Conservation (phyloP, 352 stramenopile genomes). For the Pythium biforme region DNA sequence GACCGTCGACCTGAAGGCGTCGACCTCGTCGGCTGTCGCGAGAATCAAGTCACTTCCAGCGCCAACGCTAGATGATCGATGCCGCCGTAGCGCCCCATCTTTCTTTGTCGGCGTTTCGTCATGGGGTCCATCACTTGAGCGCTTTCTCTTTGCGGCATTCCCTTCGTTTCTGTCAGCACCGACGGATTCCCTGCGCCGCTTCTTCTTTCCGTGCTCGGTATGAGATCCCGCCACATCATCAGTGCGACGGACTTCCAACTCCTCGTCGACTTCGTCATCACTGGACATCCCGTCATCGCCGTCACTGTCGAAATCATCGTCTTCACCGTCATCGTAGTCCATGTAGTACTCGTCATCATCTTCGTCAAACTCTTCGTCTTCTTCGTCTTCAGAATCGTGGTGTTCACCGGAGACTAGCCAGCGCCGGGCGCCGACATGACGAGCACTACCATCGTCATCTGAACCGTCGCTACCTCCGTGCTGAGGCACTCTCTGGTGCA, state of each 20-base stretch:
- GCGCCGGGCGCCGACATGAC: not conserved
- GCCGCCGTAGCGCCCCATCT: too few species aligned
- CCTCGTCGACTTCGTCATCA: slow-evolving; percentile 13
- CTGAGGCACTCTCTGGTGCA: slow-evolving; percentile 34
- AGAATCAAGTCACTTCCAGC: not conserved
- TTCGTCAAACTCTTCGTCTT: slow-evolving; percentile 54
- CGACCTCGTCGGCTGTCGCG: slow-evolving; percentile 39
- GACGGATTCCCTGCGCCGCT: slow-evolving; percentile 34
- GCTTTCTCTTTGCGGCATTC: slow-evolving; percentile 4
- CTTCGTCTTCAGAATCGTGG: slow-evolving; percentile 47
- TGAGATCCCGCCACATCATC: not conserved
- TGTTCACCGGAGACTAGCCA: slow-evolving; percentile 33
- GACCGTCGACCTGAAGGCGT: slow-evolving; percentile 49
- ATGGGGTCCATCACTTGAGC: not conserved
- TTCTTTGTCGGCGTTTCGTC: not conserved
- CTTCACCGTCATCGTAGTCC: slow-evolving; percentile 49
- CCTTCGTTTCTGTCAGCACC: slow-evolving; percentile 31
- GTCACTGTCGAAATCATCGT: slow-evolving; percentile 36
- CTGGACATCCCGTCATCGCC: slow-evolving; percentile 20
- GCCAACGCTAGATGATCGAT: not conserved
- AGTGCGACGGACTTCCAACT: not conserved
- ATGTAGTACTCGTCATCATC: slow-evolving; percentile 51
- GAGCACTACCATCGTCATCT: slow-evolving; percentile 31
- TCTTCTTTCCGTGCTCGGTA: slow-evolving; percentile 14
- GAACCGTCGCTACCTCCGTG: slow-evolving; percentile 49